Conservation (phyloP, 140 eudicot species). For the Anethum foeniculum region DNA sequence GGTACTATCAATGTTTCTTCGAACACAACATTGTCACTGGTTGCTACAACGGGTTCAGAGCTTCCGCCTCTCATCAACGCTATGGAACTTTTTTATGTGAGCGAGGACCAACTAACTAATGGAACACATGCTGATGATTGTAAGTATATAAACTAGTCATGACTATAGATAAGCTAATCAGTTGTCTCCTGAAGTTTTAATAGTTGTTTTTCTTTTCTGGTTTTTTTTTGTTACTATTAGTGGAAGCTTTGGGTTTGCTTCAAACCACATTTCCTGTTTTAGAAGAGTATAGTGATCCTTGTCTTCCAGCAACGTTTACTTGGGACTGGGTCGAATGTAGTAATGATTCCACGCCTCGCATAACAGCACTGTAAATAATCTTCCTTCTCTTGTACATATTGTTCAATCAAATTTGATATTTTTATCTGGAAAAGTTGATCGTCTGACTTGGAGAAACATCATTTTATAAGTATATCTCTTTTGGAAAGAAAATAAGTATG, state of each 20-base stretch:
- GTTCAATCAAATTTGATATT: not conserved
- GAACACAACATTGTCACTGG: constrained; percentile 28
- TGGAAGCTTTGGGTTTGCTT: constrained; percentile 34
- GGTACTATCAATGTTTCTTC: constrained; percentile 26
- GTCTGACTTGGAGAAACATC: not conserved
- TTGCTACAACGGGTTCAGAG: constrained; percentile 32
- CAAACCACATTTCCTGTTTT: constrained; percentile 26
- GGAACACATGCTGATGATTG: constrained; percentile 43
- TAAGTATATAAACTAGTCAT: not conserved
- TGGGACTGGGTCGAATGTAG: constrained; percentile 77
- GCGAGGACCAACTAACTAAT: constrained; percentile 24
- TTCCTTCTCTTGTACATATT: not conserved
- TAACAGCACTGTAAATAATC: constrained; percentile 48
- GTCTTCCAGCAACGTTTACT: constrained; percentile 53
- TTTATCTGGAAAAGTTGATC: not conserved
- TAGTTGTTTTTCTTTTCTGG: not conserved
- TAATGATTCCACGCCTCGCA: constrained; percentile 41
- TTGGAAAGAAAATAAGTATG: not conserved
- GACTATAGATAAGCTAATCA: not conserved
- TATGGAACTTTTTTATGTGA: constrained; percentile 38
- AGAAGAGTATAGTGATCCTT: constrained; percentile 57
- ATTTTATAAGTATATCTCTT: not conserved
- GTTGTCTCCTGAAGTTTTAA: not conserved
- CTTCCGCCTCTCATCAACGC: constrained; percentile 67
- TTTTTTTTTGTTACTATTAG: constrained; percentile 15